Percentiles rank a stretch among this genome's conserved stretches.
These are phyloP conservation scores for Fonsecaea nubica DNA, from an alignment of 2,329 filamentous ascomycete species.

Conservation along the genomic window DNA sequence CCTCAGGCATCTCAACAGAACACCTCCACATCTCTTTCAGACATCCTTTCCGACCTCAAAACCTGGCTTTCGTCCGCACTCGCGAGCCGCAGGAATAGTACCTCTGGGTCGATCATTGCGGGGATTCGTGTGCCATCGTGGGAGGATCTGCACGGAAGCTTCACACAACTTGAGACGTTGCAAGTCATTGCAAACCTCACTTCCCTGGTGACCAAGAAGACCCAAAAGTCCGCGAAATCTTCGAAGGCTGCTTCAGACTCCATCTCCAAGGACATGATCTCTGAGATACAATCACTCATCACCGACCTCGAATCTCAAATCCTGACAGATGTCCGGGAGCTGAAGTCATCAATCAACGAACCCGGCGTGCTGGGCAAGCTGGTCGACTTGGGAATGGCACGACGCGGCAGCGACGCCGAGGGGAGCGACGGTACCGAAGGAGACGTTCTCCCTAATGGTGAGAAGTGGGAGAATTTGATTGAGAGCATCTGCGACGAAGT, in stretches of 20 bases:
- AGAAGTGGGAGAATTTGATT: constrained; percentile 39
- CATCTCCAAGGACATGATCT: constrained; percentile 17
- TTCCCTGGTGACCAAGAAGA: constrained; percentile 26
- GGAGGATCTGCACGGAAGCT: constrained; percentile 50
- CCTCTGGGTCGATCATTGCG: constrained; percentile 8
- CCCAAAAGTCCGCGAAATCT: constrained; percentile 18
- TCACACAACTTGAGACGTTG: constrained; percentile 50
- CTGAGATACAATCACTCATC: constrained; percentile 22
- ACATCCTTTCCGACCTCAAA: constrained; percentile 18
- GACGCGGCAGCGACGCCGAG: constrained; percentile 5
- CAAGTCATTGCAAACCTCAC: constrained; percentile 48
- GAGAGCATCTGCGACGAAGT: constrained; percentile 48
- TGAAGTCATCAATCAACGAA: constrained; percentile 49
- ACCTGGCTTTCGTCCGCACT: constrained; percentile 18
- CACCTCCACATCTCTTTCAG: constrained; percentile 6
- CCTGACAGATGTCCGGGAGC: constrained; percentile 45
- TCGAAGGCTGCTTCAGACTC: constrained; percentile 13
- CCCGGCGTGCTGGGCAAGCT: constrained; percentile 52
- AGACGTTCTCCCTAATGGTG: not conserved
- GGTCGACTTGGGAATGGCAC: constrained; percentile 48
- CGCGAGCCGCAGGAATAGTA: constrained; percentile 5
- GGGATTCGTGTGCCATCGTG: constrained; percentile 46
- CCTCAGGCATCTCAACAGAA: not conserved
- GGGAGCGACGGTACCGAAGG: not conserved
- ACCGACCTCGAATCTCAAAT: constrained; percentile 43